A percentile compares a stretch with the other conserved stretches of the same genome.
Conservation (phyloP, 108 stramenopile species). For the Skeletonema marinoi region DNA sequence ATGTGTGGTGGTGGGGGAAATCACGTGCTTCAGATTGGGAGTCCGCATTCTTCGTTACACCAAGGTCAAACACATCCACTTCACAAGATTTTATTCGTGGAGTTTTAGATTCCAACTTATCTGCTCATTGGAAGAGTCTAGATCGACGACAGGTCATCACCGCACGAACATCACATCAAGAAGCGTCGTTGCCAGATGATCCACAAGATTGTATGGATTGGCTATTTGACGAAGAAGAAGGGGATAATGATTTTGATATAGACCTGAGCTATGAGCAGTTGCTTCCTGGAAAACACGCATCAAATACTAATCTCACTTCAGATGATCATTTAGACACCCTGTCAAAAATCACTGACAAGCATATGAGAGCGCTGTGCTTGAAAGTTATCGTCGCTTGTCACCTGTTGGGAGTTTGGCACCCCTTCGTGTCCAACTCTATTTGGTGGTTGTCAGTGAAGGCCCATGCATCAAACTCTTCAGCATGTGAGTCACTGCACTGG, state of each 20-base stretch:
- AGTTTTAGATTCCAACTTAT: not conserved
- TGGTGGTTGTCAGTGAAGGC: constrained; percentile 45
- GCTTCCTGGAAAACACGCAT: not conserved
- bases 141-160: not conserved
- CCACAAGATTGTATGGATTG: constrained; percentile 23
- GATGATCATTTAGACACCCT: not conserved
- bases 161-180: not conserved
- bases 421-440: constrained; percentile 38
- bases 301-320: not conserved
- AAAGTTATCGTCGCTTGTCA: constrained; percentile 36
- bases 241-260: not conserved
- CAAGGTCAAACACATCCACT: not conserved
- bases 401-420: constrained; percentile 23
- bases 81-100: not conserved
- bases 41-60: not conserved
- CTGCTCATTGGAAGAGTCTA: not conserved
- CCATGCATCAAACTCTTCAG: constrained; percentile 9
- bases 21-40: constrained; percentile 1
- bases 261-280: not conserved
- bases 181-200: constrained; percentile 1
- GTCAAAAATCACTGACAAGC: constrained; percentile 9
- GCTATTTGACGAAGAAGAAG: constrained; percentile 23
- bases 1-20: not conserved
- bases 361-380: constrained; percentile 29
- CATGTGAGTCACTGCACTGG: constrained; percentile 28